Conservation (phyloP, 2,329 filamentous ascomycete genomes). For the Fonsecaea multimorphosa region DNA sequence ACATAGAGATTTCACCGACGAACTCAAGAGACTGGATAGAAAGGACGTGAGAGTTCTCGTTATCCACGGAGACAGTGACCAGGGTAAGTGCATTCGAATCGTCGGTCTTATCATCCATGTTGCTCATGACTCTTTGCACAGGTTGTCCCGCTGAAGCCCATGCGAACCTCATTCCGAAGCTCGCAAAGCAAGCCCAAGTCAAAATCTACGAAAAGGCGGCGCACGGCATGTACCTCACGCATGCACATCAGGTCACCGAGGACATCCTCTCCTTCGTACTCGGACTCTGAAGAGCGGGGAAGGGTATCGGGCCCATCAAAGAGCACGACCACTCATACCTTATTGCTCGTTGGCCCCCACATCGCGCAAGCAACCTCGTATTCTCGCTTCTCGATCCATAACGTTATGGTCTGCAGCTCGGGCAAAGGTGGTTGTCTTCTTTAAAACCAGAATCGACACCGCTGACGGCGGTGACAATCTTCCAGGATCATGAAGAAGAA, state of each 20-base stretch:
- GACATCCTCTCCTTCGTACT: slow-evolving; percentile 37
- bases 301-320: background rate
- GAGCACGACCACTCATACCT: background rate
- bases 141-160: slow-evolving; percentile 41
- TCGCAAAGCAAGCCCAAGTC: slow-evolving; percentile 38
- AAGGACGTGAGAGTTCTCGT: slow-evolving; percentile 38
- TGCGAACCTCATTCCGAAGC: slow-evolving; percentile 38
- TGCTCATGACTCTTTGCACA: slow-evolving; percentile 5
- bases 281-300: slow-evolving; percentile 9
- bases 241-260: slow-evolving; percentile 31
- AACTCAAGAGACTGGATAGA: slow-evolving; percentile 34
- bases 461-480: background rate
- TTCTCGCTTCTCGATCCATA: background rate
- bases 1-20: slow-evolving; percentile 40
- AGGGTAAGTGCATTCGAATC: slow-evolving; percentile 29
- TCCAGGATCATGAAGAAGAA: background rate
- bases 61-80: slow-evolving; percentile 42
- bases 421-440: background rate
- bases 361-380: background rate
- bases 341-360: background rate
- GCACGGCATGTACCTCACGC: slow-evolving; percentile 41
- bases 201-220: slow-evolving; percentile 42
- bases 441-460: background rate
- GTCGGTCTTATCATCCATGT: background rate
- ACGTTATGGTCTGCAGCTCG: slow-evolving; percentile 1